phyloP scores from a whole-genome alignment of 257 asterid genomes.

The Forsythia suspensa region DNA sequence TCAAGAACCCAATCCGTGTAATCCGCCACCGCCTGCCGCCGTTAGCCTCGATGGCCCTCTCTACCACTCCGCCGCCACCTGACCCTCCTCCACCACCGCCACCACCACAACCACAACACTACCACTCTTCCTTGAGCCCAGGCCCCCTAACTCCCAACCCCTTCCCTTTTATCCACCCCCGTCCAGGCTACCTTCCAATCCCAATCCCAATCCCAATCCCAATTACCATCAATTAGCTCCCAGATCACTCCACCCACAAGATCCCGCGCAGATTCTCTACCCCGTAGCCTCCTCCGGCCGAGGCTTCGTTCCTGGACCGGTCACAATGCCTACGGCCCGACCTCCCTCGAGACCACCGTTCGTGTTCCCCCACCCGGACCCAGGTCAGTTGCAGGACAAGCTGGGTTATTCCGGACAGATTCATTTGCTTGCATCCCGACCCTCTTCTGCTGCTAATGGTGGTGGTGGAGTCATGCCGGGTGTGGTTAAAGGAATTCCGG shows the following conservation, averaged over 20 bases:
- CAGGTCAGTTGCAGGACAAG: constrained; percentile 34
- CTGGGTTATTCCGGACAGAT: constrained; percentile 41
- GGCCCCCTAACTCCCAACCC: constrained; percentile 34
- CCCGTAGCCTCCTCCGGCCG: constrained; percentile 71
- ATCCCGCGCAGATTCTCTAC: constrained; percentile 54
- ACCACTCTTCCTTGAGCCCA: constrained; percentile 38
- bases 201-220: constrained; percentile 40
- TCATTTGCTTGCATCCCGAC: constrained; percentile 40
- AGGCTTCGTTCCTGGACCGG: constrained; percentile 53
- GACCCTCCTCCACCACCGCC: constrained; percentile 30
- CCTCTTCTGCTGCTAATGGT: constrained; percentile 32
- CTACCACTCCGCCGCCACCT: constrained; percentile 58
- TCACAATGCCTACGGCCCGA: constrained; percentile 37
- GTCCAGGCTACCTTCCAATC: constrained; percentile 45
- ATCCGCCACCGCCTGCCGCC: constrained; percentile 21
- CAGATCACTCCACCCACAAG: constrained; percentile 40
- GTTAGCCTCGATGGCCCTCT: constrained; percentile 41
- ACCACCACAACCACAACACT: constrained; percentile 18
- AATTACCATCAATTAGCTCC: constrained; percentile 60
- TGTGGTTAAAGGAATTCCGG: constrained; percentile 54
- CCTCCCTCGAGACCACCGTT: constrained; percentile 44
- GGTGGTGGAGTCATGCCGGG: constrained; percentile 41
- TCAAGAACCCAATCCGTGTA: constrained; percentile 15
- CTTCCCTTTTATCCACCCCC: constrained; percentile 40
- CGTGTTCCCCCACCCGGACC: constrained; percentile 55